Evolutionary conservation across 2,329 filamentous ascomycete genomes (phyloP).

Genomic region (Stromatinia cepivora): DNA sequence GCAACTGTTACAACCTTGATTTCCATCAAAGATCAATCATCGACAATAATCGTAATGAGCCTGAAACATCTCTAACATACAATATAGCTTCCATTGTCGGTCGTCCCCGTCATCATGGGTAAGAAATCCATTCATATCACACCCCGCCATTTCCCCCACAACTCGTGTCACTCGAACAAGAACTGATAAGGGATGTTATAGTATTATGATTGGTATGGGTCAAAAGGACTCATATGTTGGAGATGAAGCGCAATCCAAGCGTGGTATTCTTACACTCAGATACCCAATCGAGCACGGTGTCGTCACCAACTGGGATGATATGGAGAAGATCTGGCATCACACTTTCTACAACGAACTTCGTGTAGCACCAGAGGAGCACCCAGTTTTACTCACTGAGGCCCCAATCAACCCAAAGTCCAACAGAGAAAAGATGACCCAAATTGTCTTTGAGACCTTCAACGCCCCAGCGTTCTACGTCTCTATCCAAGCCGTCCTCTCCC

Average conservation of each 20-base stretch:
- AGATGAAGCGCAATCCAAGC: constrained; percentile 99
- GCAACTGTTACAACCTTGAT: constrained; percentile 4
- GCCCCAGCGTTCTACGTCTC: constrained; percentile 99
- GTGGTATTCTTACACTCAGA: constrained; percentile 99
- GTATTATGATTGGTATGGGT: constrained; percentile 99
- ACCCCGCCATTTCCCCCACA: constrained; percentile 33
- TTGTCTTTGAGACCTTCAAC: constrained; percentile 99
- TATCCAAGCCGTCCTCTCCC: constrained; percentile 97
- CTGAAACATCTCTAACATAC: constrained; percentile 30
- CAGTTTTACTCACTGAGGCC: constrained; percentile 97
- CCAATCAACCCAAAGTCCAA: constrained; percentile 99
- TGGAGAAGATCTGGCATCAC: constrained; percentile 99
- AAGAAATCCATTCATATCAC: constrained; percentile 47
- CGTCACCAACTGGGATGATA: constrained; percentile 99
- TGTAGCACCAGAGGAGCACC: constrained; percentile 99
- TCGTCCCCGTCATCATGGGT: constrained; percentile 99
- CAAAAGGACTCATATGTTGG: constrained; percentile 99
- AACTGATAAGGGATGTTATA: constrained; percentile 46
- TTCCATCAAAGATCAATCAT: not conserved
- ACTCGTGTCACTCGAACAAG: constrained; percentile 26
- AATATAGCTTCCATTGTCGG: constrained; percentile 93
- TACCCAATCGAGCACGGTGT: constrained; percentile 99
- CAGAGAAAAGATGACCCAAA: constrained; percentile 99
- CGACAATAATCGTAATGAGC: not conserved
- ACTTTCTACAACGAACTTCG: constrained; percentile 99